Conservation (phyloP, 371 early-diverging fungal species). For the Gilbertella persicaria region DNA sequence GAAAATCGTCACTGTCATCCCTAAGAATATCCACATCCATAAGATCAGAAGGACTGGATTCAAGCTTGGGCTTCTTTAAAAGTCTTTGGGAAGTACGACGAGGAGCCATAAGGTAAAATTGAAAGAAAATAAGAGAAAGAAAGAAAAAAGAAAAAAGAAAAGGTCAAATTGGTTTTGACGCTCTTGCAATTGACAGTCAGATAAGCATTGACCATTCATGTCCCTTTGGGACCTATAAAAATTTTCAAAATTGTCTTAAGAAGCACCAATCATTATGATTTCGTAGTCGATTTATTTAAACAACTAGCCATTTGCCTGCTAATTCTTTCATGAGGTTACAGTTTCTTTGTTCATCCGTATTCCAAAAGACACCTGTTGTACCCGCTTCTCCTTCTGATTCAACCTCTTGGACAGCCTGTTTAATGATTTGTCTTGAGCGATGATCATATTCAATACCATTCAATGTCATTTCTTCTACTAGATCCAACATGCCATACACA, state of each 20-base stretch:
- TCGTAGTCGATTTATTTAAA: too few relatives aligned
- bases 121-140: not conserved
- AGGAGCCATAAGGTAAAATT: not conserved
- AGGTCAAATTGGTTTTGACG: conserved; percentile 3
- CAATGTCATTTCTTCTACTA: conserved; percentile 44
- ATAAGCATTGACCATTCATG: not conserved
- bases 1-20: conserved; percentile 1
- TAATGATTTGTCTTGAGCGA: conserved; percentile 29
- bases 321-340: conserved; percentile 36
- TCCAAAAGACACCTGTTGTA: conserved; percentile 26
- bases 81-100: conserved; percentile 2
- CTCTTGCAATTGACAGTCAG: not conserved
- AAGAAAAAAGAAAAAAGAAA: conserved; percentile 1
- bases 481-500: conserved; percentile 39
- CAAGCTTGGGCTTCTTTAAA: not conserved
- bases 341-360: conserved; percentile 34
- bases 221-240: too few relatives aligned
- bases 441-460: conserved; percentile 38
- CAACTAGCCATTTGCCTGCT: conserved; percentile 40
- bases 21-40: not conserved
- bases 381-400: conserved; percentile 17
- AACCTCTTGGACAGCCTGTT: conserved; percentile 23
- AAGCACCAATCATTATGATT: too few relatives aligned
- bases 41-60: not conserved
- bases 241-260: too few relatives aligned